Base-by-base conservation (phyloP, 306 rosid species). In the Prunus dulcis region DNA sequence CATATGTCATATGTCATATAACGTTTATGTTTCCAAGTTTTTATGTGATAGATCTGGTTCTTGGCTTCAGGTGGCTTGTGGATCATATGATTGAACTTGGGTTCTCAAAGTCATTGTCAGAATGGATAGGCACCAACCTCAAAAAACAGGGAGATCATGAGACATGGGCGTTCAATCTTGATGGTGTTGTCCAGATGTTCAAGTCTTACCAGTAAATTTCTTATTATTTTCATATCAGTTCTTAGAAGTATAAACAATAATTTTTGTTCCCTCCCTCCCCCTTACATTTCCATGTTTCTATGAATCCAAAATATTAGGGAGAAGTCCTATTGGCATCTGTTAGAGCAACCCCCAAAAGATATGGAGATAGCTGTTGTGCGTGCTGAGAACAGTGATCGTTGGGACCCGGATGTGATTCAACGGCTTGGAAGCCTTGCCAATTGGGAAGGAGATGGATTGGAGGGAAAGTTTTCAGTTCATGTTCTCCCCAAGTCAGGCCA, bases 101-200 rank as follows among this genome's bases (percentile, higher is more conserved):
- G 81, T 92, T 88, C 86, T 80, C 98, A 68, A 89, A 86, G 83
- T 80, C 97, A 61, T 71, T 95, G 72, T 84, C 98, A 17, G 97
- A 95, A 38, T 95, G 98, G 98, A 85, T 95, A 80, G 96, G 97
- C 74, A 89, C 88, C 81, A 95, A 88, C 80, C 91, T 95, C 76
- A 89, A 89, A 87, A 92, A 85, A 87, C 83, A 79, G 18, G 97
- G 97, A 73, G 96, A 89, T 62, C 90, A 87, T 19, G 91, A 85
- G 88, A 92, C 97, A 47, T 90, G 93, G 97, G 79, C 89, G 12
- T 92, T 95, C 83, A 87, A 95, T 84, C 89, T 95, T 62, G 83
- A 95, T 12, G 91, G 83, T 60, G 97, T 97, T 62, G 82, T 87
- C 50, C 89, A 87, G 86, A 89, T 95, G 99, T 90, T 95, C 81